phyloP scores from a whole-genome alignment of 306 rosid species.

The Trifolium pratense region DNA sequence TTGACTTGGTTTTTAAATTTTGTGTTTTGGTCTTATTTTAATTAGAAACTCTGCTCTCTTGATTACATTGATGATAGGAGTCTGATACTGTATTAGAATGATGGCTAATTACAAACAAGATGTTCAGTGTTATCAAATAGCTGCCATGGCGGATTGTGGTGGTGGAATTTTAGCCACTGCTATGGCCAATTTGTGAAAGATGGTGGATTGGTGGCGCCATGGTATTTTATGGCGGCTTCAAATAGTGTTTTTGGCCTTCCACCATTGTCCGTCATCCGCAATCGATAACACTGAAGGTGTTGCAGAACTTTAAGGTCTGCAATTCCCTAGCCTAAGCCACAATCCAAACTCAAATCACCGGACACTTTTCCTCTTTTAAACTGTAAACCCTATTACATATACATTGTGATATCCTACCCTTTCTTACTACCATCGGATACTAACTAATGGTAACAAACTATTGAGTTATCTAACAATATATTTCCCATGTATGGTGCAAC shows the following conservation, averaged over 20 bases:
- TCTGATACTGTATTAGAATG: conserved; percentile 5
- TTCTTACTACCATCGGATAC: neutral
- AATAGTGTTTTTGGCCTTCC: neutral
- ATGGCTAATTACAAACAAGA: neutral
- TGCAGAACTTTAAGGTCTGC: neutral
- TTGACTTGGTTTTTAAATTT: conserved; percentile 13
- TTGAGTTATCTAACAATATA: neutral
- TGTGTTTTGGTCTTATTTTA: conserved; percentile 9
- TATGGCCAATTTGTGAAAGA: neutral
- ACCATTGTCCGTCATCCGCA: neutral
- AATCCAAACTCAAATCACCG: neutral
- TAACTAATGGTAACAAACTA: too few relatives aligned
- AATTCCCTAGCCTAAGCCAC: neutral
- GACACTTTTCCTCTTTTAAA: neutral
- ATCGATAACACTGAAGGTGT: neutral
- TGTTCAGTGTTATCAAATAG: neutral
- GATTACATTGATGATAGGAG: neutral
- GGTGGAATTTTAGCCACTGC: neutral
- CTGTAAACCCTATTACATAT: neutral
- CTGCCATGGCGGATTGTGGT: neutral
- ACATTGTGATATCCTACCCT: neutral
- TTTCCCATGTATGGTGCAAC: neutral
- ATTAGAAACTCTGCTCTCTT: conserved; percentile 11
- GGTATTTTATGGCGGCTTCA: neutral
- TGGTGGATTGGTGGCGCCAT: neutral